Evolutionary conservation across 176 grass and related monocot species (phyloP), one percentile per base, ranked within the genome.

Genomic region (Oropetium thomaeum): DNA sequence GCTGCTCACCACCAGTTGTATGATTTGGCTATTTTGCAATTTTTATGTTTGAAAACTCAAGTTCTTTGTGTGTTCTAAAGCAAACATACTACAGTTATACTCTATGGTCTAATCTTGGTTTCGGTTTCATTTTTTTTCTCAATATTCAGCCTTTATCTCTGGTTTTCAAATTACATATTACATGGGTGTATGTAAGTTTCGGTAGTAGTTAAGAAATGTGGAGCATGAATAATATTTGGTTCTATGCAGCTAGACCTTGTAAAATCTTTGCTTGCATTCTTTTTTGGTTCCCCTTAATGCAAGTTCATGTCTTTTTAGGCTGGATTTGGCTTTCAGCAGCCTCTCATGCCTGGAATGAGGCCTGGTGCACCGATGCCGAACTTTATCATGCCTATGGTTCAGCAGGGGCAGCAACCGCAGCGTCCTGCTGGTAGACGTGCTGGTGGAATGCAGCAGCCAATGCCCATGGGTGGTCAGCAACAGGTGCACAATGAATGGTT

Each of bases 311-410:
- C 5, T 25, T 64, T 65, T 42, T 82, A 99, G 96, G 52, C 89
- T 95, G 96, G 91, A 63, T 99, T 84, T 84, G 91, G 84, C 33
- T 99, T 92, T 87, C 95, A 92, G 86, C 95, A 97, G 52, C 90
- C 90, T 25, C 65, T 97, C 34, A 89, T 94, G 80, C 84, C 89
- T 55, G 91, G 91, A 54, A 92, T 99, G 91, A 89, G 96, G 67
- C 89, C 92, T 51, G 90, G 87, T 8, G 67, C 66, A 26, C 84
- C 87, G 5, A 87, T 87, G 64, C 86, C 89, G 16, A 89, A 86
- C 73, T 92, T 91, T 58, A 84, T 88, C 25, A 92, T 95, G 96
- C 96, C 86, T 14, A 84, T 99, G 87, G 79, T 89, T 30, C 96
- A 87, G 83, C 91, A 92, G 63, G 95, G 91, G 28, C 96, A 91